Conservation (phyloP, 768 basidiomycete genomes). For the Tylopilus rubrobrunneus region DNA sequence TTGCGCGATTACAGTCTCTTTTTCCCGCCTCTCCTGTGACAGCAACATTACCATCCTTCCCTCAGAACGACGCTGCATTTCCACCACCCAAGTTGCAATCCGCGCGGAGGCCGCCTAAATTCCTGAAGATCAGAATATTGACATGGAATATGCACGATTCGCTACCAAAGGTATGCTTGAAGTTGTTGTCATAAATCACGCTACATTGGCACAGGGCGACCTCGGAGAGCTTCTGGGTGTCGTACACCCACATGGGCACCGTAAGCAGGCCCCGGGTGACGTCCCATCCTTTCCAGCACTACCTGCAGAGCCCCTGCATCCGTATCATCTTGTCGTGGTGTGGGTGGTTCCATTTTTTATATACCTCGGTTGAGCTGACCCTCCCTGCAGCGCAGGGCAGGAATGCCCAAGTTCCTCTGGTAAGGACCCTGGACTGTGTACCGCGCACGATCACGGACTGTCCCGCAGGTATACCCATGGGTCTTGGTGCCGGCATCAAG, state of each 20-base stretch:
- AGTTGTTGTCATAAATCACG: not conserved
- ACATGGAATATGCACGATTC: conserved; percentile 90
- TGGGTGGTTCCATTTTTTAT: conserved; percentile 34
- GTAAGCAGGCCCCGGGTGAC: conserved; percentile 29
- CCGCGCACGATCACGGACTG: not conserved
- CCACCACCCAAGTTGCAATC: conserved; percentile 20
- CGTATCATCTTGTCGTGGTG: conserved; percentile 79
- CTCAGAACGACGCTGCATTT: conserved; percentile 21
- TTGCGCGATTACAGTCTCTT: conserved; percentile 50
- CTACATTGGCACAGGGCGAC: conserved; percentile 52
- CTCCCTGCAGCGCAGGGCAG: conserved; percentile 56
- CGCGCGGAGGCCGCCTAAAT: conserved; percentile 32
- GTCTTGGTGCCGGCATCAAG: conserved; percentile 73
- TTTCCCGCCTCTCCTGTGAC: conserved; percentile 39
- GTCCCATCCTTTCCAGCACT: conserved; percentile 42
- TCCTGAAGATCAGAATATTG: conserved; percentile 64
- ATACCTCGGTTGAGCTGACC: conserved; percentile 7
- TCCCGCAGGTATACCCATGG: conserved; percentile 66
- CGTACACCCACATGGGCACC: conserved; percentile 39
- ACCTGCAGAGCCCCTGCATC: conserved; percentile 50
- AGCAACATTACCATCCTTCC: conserved; percentile 14
- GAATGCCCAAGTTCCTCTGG: conserved; percentile 83
- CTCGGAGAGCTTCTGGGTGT: conserved; percentile 66
- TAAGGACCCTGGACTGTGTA: conserved; percentile 18
- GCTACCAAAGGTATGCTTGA: conserved; percentile 56